Evolutionary conservation across 2,329 filamentous ascomycete species (phyloP).

Genomic region (Colletotrichum sp.): DNA sequence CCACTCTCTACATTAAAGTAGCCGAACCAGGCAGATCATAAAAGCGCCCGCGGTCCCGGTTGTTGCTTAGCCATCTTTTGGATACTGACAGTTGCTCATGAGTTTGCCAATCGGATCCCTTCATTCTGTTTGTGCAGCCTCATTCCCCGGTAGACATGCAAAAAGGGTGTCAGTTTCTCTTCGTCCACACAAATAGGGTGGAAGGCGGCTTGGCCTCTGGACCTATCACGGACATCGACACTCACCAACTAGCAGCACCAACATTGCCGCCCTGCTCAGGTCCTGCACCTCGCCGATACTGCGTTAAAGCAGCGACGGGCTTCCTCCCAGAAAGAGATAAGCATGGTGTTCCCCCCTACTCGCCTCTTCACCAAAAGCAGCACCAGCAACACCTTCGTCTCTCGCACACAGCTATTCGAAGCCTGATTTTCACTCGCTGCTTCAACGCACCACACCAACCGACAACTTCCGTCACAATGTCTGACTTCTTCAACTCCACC

Average conservation of each 20-base stretch:
- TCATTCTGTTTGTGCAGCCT: background rate
- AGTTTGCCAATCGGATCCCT: background rate
- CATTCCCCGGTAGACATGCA: background rate
- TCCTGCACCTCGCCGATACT: background rate
- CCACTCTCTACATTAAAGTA: background rate
- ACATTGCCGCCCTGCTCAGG: background rate
- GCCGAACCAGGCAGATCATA: background rate
- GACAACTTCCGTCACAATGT: constrained; percentile 25
- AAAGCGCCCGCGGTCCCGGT: too few relatives aligned
- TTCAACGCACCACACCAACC: constrained; percentile 19
- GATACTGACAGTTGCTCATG: background rate
- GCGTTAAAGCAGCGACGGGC: background rate
- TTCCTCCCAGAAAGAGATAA: background rate
- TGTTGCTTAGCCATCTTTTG: background rate
- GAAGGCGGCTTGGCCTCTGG: constrained; percentile 4
- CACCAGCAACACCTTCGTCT: background rate
- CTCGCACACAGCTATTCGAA: background rate
- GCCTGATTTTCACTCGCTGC: constrained; percentile 17
- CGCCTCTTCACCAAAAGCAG: background rate
- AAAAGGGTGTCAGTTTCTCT: background rate
- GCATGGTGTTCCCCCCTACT: background rate
- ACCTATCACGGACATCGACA: constrained; percentile 15
- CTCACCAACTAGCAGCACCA: background rate
- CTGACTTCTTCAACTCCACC: constrained; percentile 24
- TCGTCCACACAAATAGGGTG: constrained; percentile 15